Conservation (phyloP, 768 basidiomycete genomes). For the Pulveroboletus sp. region DNA sequence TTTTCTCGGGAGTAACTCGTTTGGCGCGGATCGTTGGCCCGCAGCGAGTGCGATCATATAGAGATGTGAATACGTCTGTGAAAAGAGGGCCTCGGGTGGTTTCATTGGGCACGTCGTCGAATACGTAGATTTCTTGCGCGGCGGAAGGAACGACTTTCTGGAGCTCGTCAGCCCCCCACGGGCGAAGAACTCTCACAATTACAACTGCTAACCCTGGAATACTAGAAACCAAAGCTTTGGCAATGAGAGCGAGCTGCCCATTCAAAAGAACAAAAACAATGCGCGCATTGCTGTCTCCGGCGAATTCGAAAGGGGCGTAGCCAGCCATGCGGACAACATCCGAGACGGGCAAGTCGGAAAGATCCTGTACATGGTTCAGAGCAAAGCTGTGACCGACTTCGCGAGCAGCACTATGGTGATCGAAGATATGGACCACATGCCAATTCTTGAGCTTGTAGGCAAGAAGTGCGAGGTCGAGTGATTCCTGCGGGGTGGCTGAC, state of each 20-base stretch:
- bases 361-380: constrained; percentile 33
- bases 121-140: constrained; percentile 59
- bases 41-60: constrained; percentile 41
- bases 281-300: constrained; percentile 58
- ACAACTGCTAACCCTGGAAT: constrained; percentile 58
- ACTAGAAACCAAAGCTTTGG: constrained; percentile 47
- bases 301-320: constrained; percentile 76
- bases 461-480: constrained; percentile 69
- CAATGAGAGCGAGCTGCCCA: constrained; percentile 66
- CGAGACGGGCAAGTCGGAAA: constrained; percentile 34
- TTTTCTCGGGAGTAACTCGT: constrained; percentile 54
- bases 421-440: constrained; percentile 88
- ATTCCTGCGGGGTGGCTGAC: constrained; percentile 81
- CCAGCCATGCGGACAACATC: constrained; percentile 54
- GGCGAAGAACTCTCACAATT: constrained; percentile 73
- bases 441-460: constrained; percentile 63
- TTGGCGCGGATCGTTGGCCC: constrained; percentile 48
- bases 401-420: constrained; percentile 75
- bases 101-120: constrained; percentile 71
- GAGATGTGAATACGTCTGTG: constrained; percentile 62
- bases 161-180: constrained; percentile 74
- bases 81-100: constrained; percentile 63
- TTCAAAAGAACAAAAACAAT: constrained; percentile 72
- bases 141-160: constrained; percentile 54
- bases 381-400: constrained; percentile 61